Conservation (phyloP, 1,284 basidiomycete genomes). For the Leccinum angustisporum region DNA sequence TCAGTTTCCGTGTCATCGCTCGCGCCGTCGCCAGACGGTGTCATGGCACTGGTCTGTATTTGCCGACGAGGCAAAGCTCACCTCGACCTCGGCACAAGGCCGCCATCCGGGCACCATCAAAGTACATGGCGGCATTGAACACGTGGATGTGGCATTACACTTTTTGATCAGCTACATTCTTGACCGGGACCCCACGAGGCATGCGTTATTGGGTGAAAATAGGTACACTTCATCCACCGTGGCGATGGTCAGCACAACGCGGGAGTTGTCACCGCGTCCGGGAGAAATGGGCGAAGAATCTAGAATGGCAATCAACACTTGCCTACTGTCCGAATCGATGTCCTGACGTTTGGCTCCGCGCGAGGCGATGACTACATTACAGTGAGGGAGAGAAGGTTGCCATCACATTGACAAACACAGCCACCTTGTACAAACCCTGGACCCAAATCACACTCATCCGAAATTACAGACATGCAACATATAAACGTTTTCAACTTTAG, state of each 20-base stretch:
- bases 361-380: too few relatives aligned
- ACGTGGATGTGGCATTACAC: constrained; percentile 16
- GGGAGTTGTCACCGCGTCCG: neutral
- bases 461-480: neutral
- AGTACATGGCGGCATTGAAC: constrained; percentile 4
- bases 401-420: neutral
- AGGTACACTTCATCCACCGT: neutral
- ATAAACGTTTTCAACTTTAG: neutral
- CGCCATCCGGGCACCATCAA: constrained; percentile 5
- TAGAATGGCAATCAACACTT: neutral
- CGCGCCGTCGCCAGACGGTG: constrained; percentile 11
- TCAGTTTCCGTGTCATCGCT: constrained; percentile 13
- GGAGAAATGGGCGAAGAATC: neutral
- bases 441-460: neutral
- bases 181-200: constrained; percentile 18
- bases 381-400: too few relatives aligned
- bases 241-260: constrained; percentile 2
- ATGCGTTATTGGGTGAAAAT: too few relatives aligned
- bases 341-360: too few relatives aligned
- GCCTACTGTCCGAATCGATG: neutral
- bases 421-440: neutral
- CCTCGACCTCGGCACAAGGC: constrained; percentile 21
- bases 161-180: constrained; percentile 13
- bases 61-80: constrained; percentile 21
- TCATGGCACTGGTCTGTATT: constrained; percentile 8